A percentile compares a stretch with the other conserved stretches of the same genome.
phyloP scores from a whole-genome alignment of 2,329 filamentous ascomycete genomes.

The Colletotrichum endophyticum region DNA sequence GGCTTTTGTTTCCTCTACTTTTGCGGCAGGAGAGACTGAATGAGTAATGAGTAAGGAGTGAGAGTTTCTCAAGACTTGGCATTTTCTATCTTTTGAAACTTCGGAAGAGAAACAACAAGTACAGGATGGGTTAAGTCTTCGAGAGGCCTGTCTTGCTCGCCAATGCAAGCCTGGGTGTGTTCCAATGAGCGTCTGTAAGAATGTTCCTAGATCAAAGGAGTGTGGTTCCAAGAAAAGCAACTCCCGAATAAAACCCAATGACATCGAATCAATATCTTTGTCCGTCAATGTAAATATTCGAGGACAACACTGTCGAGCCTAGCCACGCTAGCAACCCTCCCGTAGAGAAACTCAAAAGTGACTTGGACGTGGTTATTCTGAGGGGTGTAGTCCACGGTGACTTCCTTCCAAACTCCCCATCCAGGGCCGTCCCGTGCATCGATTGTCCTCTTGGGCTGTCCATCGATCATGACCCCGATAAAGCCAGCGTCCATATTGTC shows the following conservation, averaged over 20 bases:
- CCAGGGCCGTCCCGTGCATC: not conserved
- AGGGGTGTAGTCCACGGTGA: not conserved
- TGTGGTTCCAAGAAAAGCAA: not conserved
- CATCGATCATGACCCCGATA: not conserved
- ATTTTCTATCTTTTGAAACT: not conserved
- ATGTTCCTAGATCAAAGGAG: not conserved
- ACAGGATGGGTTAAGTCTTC: not conserved
- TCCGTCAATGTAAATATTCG: not conserved
- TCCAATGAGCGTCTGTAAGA: not conserved
- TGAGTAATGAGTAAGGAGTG: not conserved
- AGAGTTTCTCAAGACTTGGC: not conserved
- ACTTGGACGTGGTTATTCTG: not conserved
- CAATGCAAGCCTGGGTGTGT: not conserved
- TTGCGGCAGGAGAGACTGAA: not conserved
- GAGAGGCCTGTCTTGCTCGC: not conserved
- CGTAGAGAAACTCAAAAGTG: not conserved
- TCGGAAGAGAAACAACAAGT: not conserved
- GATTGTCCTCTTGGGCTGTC: not conserved
- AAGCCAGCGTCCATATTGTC: not conserved
- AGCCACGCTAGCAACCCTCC: not conserved
- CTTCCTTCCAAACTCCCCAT: slow-evolving; percentile 1
- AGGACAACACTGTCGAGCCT: not conserved
- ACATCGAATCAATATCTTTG: not conserved
- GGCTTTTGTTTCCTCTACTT: not conserved
- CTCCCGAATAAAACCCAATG: not conserved